phyloP scores from a whole-genome alignment of 306 rosid genomes.

The Lagenaria siceraria region DNA sequence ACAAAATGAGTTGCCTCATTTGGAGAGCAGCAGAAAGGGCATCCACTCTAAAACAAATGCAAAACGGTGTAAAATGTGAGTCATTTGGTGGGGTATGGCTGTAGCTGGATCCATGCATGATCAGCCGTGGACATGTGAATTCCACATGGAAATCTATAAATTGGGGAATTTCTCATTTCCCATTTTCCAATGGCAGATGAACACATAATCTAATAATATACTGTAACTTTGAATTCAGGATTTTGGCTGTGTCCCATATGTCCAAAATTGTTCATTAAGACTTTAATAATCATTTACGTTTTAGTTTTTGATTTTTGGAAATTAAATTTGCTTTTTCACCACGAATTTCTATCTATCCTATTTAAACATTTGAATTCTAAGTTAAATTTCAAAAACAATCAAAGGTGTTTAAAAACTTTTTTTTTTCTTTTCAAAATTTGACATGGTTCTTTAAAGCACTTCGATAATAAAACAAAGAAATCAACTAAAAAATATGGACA shows the following conservation, averaged over 20 bases:
- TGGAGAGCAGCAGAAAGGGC: conserved; percentile 1
- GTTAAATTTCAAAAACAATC: no score
- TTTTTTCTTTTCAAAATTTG: no score
- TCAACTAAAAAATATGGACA: no score
- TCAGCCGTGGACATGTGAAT: conserved; percentile 30
- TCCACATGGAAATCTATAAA: conserved; percentile 21
- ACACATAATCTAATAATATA: not conserved
- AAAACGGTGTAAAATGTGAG: conserved; percentile 16
- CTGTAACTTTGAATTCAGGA: not conserved
- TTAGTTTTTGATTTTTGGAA: no score
- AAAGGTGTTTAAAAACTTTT: no score
- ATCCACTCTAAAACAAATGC: conserved; percentile 31
- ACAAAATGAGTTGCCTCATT: conserved; percentile 20
- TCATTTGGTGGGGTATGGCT: conserved; percentile 15
- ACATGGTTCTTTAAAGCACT: no score
- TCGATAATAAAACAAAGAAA: no score
- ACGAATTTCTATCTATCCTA: no score
- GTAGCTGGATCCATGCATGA: conserved; percentile 20
- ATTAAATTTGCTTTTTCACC: no score
- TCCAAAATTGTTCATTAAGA: not conserved
- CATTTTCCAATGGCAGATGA: not conserved
- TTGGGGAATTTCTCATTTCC: not conserved
- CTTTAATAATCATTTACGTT: no score
- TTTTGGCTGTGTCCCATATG: not conserved
- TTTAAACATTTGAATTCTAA: no score